A percentile compares a stretch with the other conserved stretches of the same genome.
These are phyloP conservation scores for Fomitopsis palustris DNA, from an alignment of 1,284 basidiomycete genomes.

Conservation along the genomic window DNA sequence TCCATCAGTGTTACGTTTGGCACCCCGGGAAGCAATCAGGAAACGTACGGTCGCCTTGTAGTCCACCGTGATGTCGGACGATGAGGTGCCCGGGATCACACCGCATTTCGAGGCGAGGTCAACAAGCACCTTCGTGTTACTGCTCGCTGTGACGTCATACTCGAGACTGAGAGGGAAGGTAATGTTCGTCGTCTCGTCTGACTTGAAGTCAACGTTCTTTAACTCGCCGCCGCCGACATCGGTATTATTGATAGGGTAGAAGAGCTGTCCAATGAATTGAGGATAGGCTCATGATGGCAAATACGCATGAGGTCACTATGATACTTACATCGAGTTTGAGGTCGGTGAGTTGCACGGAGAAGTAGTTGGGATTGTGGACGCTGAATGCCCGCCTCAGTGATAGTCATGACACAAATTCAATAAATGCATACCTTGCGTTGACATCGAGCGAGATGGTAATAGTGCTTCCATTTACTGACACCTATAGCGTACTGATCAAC, in stretches of 20 bases:
- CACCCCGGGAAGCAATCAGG: not conserved
- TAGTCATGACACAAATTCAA: not conserved
- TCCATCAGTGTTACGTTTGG: not conserved
- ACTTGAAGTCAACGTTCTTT: conserved; percentile 59
- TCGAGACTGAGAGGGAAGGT: conserved; percentile 78
- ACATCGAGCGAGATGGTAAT: conserved; percentile 65
- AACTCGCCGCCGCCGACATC: conserved; percentile 66
- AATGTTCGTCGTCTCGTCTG: conserved; percentile 69
- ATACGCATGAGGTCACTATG: not conserved
- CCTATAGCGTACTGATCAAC: conserved; percentile 10
- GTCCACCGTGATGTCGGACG: conserved; percentile 57
- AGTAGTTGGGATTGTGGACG: conserved; percentile 86
- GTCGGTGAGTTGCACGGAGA: conserved; percentile 67
- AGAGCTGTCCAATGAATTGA: conserved; percentile 41
- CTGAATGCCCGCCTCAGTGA: conserved; percentile 34
- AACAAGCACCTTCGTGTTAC: conserved; percentile 54
- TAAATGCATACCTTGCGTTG: conserved; percentile 45
- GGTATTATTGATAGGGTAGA: conserved; percentile 72
- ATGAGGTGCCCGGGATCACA: conserved; percentile 34
- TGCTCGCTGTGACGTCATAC: conserved; percentile 64
- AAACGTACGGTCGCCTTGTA: conserved; percentile 65
- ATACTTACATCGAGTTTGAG: conserved; percentile 59
- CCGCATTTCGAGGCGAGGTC: conserved; percentile 75
- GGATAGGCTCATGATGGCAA: conserved; percentile 1
- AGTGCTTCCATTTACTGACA: conserved; percentile 35